These are phyloP conservation scores for Aquilaria sinensis DNA, from an alignment of 345 rosid genomes.

Conservation along the genomic window DNA sequence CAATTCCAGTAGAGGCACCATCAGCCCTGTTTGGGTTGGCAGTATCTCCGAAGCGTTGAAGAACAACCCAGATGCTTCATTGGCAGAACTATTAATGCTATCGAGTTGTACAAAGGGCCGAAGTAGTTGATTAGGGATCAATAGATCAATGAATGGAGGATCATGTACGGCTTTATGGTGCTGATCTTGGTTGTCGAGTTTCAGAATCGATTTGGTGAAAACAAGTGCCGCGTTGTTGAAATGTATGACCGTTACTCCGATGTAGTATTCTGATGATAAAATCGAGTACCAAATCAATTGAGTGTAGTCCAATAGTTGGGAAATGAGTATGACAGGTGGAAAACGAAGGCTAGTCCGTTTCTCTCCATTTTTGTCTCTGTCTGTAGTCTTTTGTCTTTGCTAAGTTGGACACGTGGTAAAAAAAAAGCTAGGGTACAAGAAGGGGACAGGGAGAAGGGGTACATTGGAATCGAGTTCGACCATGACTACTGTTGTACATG, in stretches of 20 bases:
- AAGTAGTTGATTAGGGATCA: conserved; percentile 13
- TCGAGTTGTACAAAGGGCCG: not conserved
- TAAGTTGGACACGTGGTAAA: no score
- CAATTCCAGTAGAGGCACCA: conserved; percentile 24
- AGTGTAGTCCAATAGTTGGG: conserved; percentile 14
- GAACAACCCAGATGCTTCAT: conserved; percentile 16
- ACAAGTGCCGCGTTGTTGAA: conserved; percentile 11
- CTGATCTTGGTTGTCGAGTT: conserved; percentile 25
- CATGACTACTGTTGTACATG: no score
- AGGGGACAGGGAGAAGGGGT: no score
- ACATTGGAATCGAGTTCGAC: no score
- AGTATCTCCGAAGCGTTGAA: not conserved
- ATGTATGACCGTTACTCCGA: conserved; percentile 31
- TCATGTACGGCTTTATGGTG: conserved; percentile 17
- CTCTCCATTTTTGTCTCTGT: no score
- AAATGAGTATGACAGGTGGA: conserved; percentile 30
- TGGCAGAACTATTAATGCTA: not conserved
- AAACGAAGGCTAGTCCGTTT: not conserved
- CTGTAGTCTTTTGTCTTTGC: no score
- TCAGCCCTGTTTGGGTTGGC: conserved; percentile 13
- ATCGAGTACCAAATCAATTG: conserved; percentile 19
- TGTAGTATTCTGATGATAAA: conserved; percentile 31
- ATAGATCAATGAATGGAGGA: conserved; percentile 22
- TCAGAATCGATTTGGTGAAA: conserved; percentile 18
- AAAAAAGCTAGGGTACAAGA: no score